Conservation (phyloP, 192 early-diverging fungal genomes). For the Umbelopsis sp. region DNA sequence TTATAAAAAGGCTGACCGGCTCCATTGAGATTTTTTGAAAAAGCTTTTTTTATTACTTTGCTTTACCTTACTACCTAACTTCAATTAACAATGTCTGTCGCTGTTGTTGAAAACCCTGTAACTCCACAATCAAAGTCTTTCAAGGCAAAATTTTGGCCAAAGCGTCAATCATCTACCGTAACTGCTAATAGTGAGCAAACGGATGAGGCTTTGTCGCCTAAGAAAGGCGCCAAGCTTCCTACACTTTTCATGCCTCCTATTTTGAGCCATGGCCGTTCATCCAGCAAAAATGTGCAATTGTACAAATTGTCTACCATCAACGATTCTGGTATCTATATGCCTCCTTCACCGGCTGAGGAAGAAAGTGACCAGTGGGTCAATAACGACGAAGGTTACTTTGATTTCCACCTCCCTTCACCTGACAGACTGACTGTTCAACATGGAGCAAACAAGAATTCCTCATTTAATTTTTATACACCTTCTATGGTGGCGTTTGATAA, state of each 20-base stretch:
- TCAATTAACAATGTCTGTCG: conserved; percentile 1
- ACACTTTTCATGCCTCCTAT: conserved; percentile 7
- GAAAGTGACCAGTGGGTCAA: conserved; percentile 12
- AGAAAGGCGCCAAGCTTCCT: conserved; percentile 6
- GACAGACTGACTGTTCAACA: conserved; percentile 21
- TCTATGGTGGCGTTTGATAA: conserved; percentile 16
- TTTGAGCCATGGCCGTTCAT: background rate
- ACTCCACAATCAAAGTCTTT: conserved; percentile 5
- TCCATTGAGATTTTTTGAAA: background rate
- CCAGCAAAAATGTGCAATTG: conserved; percentile 19
- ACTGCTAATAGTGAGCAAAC: background rate
- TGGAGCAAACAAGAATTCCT: conserved; percentile 15
- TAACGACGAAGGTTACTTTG: conserved; percentile 2
- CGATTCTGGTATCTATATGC: conserved; percentile 38
- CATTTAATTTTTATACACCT: conserved; percentile 19
- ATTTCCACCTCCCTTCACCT: conserved; percentile 15
- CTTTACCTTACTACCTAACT: background rate
- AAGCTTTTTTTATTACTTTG: background rate
- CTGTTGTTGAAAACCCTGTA: background rate
- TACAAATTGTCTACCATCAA: conserved; percentile 39
- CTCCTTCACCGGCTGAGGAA: conserved; percentile 31
- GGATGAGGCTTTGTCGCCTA: background rate
- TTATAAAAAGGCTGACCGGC: no score
- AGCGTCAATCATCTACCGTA: background rate
- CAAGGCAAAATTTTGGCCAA: background rate